A percentile compares a stretch with the other conserved stretches of the same genome.
Evolutionary conservation across 1,284 basidiomycete species (phyloP).

Genomic region (Salmacisia buchloeana): DNA sequence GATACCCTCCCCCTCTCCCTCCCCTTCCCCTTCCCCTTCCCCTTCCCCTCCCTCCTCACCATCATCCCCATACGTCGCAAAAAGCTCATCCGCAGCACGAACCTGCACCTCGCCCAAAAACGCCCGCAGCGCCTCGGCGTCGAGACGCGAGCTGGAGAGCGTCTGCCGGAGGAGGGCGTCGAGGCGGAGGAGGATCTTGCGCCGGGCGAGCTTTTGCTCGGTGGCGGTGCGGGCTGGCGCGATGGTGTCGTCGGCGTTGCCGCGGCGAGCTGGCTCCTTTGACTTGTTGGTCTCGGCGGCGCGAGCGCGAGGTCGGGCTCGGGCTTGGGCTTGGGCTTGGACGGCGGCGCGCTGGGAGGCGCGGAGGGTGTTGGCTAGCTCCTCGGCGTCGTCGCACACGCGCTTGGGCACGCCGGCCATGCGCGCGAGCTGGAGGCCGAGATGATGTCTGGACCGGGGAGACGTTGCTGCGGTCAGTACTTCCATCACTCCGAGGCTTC

Average conservation of each 20-base stretch:
- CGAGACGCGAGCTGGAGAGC: not conserved
- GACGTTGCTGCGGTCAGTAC: too few species aligned
- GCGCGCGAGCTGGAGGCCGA: not conserved
- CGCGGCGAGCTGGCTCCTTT: too few species aligned
- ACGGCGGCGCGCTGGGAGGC: too few species aligned
- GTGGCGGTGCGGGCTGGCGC: too few species aligned
- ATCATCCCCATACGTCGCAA: not conserved
- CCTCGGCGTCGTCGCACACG: not conserved
- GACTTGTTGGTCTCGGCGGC: too few species aligned
- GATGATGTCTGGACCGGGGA: not conserved
- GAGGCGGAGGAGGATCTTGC: constrained; percentile 60
- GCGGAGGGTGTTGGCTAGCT: not conserved
- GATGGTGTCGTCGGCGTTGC: too few species aligned
- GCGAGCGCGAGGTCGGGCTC: too few species aligned
- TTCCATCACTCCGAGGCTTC: too few species aligned
- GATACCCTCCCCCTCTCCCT: not conserved
- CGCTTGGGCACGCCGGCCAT: not conserved
- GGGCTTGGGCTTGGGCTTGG: too few species aligned
- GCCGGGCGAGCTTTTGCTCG: too few species aligned
- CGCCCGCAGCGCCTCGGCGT: constrained; percentile 1
- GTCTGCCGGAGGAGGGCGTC: constrained; percentile 8
- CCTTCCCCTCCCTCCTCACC: not conserved
- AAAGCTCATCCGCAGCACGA: constrained; percentile 6
- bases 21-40: not conserved
- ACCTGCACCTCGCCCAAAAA: constrained; percentile 5